Evolutionary conservation across 1,284 basidiomycete species (phyloP).

Genomic region (Cronartium ribicola): DNA sequence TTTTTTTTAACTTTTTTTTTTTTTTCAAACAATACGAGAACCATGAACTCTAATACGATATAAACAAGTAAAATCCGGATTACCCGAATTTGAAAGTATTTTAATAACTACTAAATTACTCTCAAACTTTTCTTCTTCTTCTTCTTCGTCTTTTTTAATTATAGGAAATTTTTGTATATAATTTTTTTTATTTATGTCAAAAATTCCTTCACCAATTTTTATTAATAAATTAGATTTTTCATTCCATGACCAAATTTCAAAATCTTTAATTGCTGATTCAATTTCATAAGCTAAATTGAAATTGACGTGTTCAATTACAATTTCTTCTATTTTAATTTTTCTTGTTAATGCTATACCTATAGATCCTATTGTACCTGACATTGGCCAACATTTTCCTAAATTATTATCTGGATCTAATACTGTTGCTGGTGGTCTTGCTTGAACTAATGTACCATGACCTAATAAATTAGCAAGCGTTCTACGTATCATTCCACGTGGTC

Average conservation of each 20-base stretch:
- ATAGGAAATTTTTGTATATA: conserved; percentile 56
- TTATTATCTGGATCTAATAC: conserved; percentile 76
- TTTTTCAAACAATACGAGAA: no score
- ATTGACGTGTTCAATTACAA: conserved; percentile 84
- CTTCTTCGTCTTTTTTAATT: conserved; percentile 68
- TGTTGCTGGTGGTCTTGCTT: conserved; percentile 73
- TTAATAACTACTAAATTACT: conserved; percentile 76
- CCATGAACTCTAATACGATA: conserved; percentile 68
- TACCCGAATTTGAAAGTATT: conserved; percentile 81
- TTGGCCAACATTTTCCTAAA: conserved; percentile 89
- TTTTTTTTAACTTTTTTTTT: no score
- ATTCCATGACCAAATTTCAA: conserved; percentile 83
- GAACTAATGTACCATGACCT: conserved; percentile 56
- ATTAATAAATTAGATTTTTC: conserved; percentile 68
- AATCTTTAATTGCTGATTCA: conserved; percentile 71
- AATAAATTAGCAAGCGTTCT: conserved; percentile 59
- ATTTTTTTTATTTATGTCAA: conserved; percentile 46
- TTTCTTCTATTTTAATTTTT: conserved; percentile 65
- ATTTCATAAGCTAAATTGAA: conserved; percentile 66
- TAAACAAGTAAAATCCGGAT: conserved; percentile 74
- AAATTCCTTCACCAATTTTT: conserved; percentile 55
- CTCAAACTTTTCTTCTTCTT: conserved; percentile 64
- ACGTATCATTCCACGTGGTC: conserved; percentile 52
- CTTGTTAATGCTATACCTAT: conserved; percentile 73
- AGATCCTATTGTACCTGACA: conserved; percentile 69